These are phyloP conservation scores for Aethionema arabicum DNA, from an alignment of 345 rosid species.

Conservation along the genomic window DNA sequence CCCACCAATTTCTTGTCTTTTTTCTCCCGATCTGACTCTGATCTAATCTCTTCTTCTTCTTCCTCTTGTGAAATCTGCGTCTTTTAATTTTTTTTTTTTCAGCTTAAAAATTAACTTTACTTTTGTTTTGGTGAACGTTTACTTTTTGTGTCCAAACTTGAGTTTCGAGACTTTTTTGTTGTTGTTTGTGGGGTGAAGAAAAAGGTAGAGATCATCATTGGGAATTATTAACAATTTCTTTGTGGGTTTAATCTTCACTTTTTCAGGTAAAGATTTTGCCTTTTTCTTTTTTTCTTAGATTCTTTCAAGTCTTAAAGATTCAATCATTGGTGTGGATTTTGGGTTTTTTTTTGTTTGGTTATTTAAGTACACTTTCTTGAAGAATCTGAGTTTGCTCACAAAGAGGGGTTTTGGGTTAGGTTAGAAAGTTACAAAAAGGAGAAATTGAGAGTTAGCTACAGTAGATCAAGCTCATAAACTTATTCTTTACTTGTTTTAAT, in stretches of 20 bases:
- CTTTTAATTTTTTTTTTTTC: slow-evolving; percentile 3
- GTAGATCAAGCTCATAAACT: slow-evolving; percentile 39
- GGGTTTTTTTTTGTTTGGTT: slow-evolving; percentile 34
- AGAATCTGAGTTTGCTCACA: slow-evolving; percentile 44
- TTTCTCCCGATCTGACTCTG: slow-evolving; percentile 29
- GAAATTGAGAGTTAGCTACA: slow-evolving; percentile 4
- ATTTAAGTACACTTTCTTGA: slow-evolving; percentile 33
- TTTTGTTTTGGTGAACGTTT: slow-evolving; percentile 17
- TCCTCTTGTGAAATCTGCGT: slow-evolving; percentile 23
- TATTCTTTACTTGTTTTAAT: slow-evolving; percentile 30
- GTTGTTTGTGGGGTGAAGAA: slow-evolving; percentile 7
- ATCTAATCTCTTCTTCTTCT: slow-evolving; percentile 28
- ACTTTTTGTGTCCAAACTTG: slow-evolving; percentile 20
- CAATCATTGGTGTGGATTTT: slow-evolving; percentile 16
- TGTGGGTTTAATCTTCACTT: slow-evolving; percentile 31
- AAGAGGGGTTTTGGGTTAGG: slow-evolving; percentile 17
- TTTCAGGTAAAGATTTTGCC: slow-evolving; percentile 29
- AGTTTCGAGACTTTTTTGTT: neutral
- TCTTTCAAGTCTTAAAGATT: slow-evolving; percentile 13
- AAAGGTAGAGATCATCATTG: slow-evolving; percentile 40
- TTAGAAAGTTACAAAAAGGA: slow-evolving; percentile 18
- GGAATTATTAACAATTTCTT: slow-evolving; percentile 27
- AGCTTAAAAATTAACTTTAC: slow-evolving; percentile 10
- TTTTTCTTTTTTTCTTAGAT: slow-evolving; percentile 1
- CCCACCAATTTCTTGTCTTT: slow-evolving; percentile 42